Evolutionary conservation across 1,284 basidiomycete species (phyloP), one percentile per base, ranked within the genome.

Genomic region (Chiua sp.): DNA sequence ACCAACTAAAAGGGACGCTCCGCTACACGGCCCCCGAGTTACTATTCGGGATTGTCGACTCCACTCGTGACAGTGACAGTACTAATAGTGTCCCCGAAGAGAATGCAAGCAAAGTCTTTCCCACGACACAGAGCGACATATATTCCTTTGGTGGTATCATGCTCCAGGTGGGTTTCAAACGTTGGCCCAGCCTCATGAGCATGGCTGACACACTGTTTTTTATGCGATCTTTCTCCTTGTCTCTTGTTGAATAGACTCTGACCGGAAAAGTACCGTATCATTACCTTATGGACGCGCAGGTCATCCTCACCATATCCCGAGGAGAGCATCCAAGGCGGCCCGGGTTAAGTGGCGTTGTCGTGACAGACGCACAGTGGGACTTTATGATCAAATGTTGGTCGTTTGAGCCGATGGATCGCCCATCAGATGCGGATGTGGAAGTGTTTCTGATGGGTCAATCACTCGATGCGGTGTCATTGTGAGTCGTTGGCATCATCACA

Each of bases 71-170:
- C 32, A 23, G 28, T 13, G 51, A 53, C 16, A 15, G n/a, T 11
- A 20, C 6, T 20, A 18, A 4, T n/a, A 54, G 44, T 35, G 48
- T 60, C 30, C 57, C 26, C 26, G 26, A 26, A 26, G 26, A 26
- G 26, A 26, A 26, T 26, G 26, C 26, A 26, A 26, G 26, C 26
- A 26, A 26, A 26, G 26, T 69, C 32, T 12, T 32, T 54, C 70
- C 64, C 22, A 72, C 68, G 20, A 4, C 7, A 8, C 33, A 67
- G 3, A 71, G 66, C 20, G 64, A 69, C 22, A 53, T 60, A 0
- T 71, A 72, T 57, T 72, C 68, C 20, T 69, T 72, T 47, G 70
- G 51, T 12, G 61, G 70, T 13, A 67, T 72, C 47, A 67, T 72
- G 61, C 51, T 69, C 37, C 57, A 69, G 0, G 68, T 69, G 26